A percentile compares a stretch with the other conserved stretches of the same genome.
These are phyloP conservation scores for Pseudogymnoascus verrucosus DNA, from an alignment of 2,329 filamentous ascomycete genomes.

Conservation along the genomic window DNA sequence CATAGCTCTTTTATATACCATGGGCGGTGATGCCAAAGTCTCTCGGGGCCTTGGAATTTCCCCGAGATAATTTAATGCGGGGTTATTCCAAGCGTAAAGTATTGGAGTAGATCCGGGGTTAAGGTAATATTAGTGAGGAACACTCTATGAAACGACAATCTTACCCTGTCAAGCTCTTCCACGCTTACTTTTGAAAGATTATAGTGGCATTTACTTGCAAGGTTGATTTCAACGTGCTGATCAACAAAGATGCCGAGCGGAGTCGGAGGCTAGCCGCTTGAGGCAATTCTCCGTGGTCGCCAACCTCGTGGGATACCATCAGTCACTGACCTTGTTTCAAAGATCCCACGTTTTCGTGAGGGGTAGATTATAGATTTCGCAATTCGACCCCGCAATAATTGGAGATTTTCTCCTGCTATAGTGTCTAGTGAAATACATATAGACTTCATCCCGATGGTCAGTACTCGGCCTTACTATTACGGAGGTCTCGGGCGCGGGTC, in stretches of 20 bases:
- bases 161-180: background rate
- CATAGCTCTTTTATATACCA: background rate
- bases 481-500: background rate
- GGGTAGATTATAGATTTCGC: background rate
- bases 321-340: background rate
- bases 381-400: background rate
- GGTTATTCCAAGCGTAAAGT: background rate
- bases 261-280: background rate
- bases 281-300: background rate
- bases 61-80: conserved; percentile 1
- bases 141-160: background rate
- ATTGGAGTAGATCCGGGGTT: background rate
- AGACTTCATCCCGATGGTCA: background rate
- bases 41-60: background rate
- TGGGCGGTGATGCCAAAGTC: background rate
- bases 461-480: background rate
- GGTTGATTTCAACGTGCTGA: background rate
- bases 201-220: conserved; percentile 2
- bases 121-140: background rate
- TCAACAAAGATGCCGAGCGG: background rate
- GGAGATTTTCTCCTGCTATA: background rate
- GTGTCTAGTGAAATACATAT: background rate
- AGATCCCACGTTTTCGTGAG: background rate
- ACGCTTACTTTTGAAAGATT: background rate
- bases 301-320: background rate